These are phyloP conservation scores for Myxozyma kluyveri DNA, from an alignment of 805 yeast species.

Conservation along the genomic window DNA sequence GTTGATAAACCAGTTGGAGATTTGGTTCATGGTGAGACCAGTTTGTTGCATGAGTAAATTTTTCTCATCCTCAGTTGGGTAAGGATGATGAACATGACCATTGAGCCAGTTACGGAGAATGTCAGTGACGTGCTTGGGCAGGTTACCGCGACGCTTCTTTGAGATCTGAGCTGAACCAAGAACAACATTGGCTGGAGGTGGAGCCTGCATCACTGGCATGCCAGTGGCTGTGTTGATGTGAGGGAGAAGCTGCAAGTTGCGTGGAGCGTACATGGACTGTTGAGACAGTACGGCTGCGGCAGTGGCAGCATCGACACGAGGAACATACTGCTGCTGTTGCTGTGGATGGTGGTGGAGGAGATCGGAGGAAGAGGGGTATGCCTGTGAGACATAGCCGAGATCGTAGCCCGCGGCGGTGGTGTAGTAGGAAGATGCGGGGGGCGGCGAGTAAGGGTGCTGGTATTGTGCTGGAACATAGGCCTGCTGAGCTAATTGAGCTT, in stretches of 20 bases:
- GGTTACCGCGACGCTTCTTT: constrained; percentile 59
- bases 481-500: too few species aligned
- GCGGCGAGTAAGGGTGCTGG: constrained; percentile 18
- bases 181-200: not conserved
- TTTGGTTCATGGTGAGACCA: constrained; percentile 75
- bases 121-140: constrained; percentile 75
- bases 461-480: constrained; percentile 3
- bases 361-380: constrained; percentile 2
- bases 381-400: constrained; percentile 1
- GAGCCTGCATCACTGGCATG: not conserved
- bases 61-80: constrained; percentile 79
- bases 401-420: constrained; percentile 15
- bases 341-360: constrained; percentile 8
- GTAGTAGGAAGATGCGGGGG: constrained; percentile 14
- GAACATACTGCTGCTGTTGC: constrained; percentile 19
- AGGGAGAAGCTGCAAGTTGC: not conserved
- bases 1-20: constrained; percentile 84
- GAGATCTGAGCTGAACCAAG: not conserved
- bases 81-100: constrained; percentile 73
- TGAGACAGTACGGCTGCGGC: constrained; percentile 1
- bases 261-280: not conserved
- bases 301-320: too few species aligned
- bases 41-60: constrained; percentile 64
- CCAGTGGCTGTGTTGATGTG: not conserved
- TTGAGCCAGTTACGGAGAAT: constrained; percentile 71